Evolutionary conservation across 2,329 filamentous ascomycete species (phyloP), one percentile per base, ranked within the genome.

Genomic region (Penicillium occitanis): DNA sequence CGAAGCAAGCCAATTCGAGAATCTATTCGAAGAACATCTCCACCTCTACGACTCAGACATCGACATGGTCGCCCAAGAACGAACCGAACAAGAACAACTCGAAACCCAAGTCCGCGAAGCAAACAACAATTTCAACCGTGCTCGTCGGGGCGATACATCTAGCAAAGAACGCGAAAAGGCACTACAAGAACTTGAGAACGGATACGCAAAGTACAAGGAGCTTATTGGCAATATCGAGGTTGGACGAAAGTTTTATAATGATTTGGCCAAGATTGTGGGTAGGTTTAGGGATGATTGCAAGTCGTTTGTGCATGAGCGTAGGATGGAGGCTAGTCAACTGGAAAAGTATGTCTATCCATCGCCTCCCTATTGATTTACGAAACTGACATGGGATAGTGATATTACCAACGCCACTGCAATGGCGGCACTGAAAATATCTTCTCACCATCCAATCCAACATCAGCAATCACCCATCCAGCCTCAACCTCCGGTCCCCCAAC

Each of bases 171-270:
- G 95, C 14, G 94, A 98, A 76, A 86, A 90, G 70, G 93, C 92
- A 0, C 80, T 99, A 59, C 95, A 99, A 78, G 88, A 86, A 68
- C 83, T 99, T 10, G 94, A 98, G 77, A 93, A 91, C 69, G 94
- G 92, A 0, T 98, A 96, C 76, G 88, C 93, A 78, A 96, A 94
- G 79, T 98, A 98, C 82, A 97, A 97, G 79, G 94, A 99, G 76
- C 92, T 98, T 65, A 88, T 97, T 66, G 91, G 87, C 70, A 97
- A 98, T 74, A 84, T 97, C 2, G 94, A 98, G 70, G 91, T 91
- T 0, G 95, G 92, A 0, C 85, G 94, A 63, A 97, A 95, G 76
- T 99, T 99, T 76, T 99, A 98, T 81, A 99, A 99, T 71, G 93
- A 98, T 74, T 84, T 99, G 4, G 91, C 91, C 57, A 91, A 90